These are phyloP conservation scores for Trametes meyenii DNA, from an alignment of 768 basidiomycete genomes.

Conservation along the genomic window DNA sequence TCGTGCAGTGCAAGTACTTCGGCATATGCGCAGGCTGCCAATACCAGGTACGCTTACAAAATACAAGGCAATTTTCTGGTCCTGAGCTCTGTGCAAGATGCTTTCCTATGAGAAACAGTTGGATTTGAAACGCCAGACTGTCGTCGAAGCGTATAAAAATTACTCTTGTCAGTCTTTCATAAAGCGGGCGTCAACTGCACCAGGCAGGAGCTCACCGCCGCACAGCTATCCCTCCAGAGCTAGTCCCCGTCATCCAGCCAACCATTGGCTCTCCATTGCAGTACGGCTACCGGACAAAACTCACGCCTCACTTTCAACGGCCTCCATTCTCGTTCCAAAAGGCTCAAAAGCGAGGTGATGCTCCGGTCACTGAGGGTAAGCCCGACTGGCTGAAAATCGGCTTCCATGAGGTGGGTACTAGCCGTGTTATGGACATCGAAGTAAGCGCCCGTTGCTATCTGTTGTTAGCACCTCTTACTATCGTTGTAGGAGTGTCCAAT, in stretches of 20 bases:
- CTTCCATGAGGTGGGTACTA: conserved; percentile 79
- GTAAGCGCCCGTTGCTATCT: conserved; percentile 40
- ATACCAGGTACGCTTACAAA: conserved; percentile 64
- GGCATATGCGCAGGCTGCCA: conserved; percentile 91
- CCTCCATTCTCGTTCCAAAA: conserved; percentile 51
- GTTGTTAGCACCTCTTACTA: background rate
- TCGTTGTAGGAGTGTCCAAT: conserved; percentile 85
- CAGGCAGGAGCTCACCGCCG: background rate
- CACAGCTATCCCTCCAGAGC: conserved; percentile 54
- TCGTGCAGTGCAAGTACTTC: conserved; percentile 85
- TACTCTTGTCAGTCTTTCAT: conserved; percentile 67
- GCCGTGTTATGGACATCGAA: conserved; percentile 88
- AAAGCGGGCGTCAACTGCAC: background rate
- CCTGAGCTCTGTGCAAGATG: conserved; percentile 54
- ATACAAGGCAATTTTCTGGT: background rate
- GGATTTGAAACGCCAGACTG: conserved; percentile 81
- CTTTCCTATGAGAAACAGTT: conserved; percentile 87
- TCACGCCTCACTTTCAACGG: conserved; percentile 94
- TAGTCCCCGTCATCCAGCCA: conserved; percentile 65
- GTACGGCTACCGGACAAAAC: conserved; percentile 94
- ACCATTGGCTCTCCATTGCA: conserved; percentile 89
- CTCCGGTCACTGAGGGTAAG: conserved; percentile 11
- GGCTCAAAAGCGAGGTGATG: conserved; percentile 24
- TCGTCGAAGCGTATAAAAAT: conserved; percentile 80
- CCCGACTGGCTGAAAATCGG: conserved; percentile 85